phyloP scores from a whole-genome alignment of 257 asterid species.

The Scutellaria barbata region DNA sequence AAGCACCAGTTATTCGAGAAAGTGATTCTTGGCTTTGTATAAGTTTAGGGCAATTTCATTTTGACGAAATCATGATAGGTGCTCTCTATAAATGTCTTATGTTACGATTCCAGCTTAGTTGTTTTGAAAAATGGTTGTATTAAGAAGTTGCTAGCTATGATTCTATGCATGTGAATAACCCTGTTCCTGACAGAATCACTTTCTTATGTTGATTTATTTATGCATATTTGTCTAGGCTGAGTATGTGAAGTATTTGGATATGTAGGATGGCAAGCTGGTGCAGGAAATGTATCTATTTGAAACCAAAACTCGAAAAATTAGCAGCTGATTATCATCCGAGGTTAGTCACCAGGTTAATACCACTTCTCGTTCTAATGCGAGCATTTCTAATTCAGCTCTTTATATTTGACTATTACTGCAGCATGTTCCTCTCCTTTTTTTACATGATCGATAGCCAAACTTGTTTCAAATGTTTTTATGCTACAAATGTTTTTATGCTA shows the following conservation, averaged over 20 bases:
- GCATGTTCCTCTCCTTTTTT: not conserved
- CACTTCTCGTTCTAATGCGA: too few species aligned
- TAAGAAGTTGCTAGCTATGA: slow-evolving; percentile 8
- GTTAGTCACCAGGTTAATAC: slow-evolving; percentile 44
- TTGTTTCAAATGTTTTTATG: not conserved
- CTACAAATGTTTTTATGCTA: too few species aligned
- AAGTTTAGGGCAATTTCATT: not conserved
- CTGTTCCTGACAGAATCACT: slow-evolving; percentile 8
- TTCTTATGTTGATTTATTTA: slow-evolving; percentile 31
- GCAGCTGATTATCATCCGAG: slow-evolving; percentile 92
- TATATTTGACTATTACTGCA: not conserved
- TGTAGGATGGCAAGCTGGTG: slow-evolving; percentile 98
- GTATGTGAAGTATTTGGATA: slow-evolving; percentile 43
- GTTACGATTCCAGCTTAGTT: not conserved
- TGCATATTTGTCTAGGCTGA: slow-evolving; percentile 37
- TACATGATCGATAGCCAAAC: not conserved
- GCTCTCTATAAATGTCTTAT: not conserved
- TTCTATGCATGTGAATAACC: not conserved
- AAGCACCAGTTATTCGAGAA: not conserved
- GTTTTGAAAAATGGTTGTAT: slow-evolving; percentile 3
- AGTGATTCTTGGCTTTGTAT: not conserved
- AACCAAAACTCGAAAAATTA: slow-evolving; percentile 88
- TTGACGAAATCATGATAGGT: not conserved
- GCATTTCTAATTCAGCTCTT: slow-evolving; percentile 8
- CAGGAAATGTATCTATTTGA: slow-evolving; percentile 92